Base-by-base conservation (phyloP, 2,329 filamentous ascomycete genomes). In the Cercospora beticola region DNA sequence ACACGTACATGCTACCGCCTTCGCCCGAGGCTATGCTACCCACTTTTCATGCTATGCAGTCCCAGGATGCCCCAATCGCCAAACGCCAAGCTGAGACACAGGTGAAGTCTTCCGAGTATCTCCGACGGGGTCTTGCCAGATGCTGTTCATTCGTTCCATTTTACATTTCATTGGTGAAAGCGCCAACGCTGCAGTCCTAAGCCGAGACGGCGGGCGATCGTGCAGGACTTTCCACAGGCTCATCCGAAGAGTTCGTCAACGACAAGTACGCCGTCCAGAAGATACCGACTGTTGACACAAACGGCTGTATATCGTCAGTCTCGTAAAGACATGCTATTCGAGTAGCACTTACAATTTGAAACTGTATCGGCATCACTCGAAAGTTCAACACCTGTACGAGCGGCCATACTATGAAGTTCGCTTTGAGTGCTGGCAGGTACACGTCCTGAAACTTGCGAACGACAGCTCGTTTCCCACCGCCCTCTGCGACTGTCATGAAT, bases 231-330 rank as follows among this genome's bases (percentile, higher is more conserved):
- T 68, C 72, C 57, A 76, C 70, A 14, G 83, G 85, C 64, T 94
- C 91, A 68, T 96, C 93, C 2, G 93, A 85, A 5, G 93, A 90
- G 82, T 98, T 98, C 70, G 91, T 92, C 62, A 99, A 86, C 2
- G 94, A 97, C 10, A 99, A 88, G 80, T 97, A 99, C 21, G 94
- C 94, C 10, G 95, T 98, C 95, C 94, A 98, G 36, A 93, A 93
- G 76, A 98, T 98, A 85, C 94, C 94, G 66, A 99, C 83, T 8
- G 92, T 96, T 16, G 94, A 97, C 8, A 97, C 94, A 78, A 99
- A 98, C 0, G 94, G 94, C 94, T 97, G 76, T 40, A 8, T 2
- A 2, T 40, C 18, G 66, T 72, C 43, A 74, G 69, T 64, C 12
- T 36, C 12, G 14, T 23, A n/a, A 18, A 36, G 28, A 26, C 26